These are phyloP conservation scores for Phytomonas sp. DNA, from an alignment of 208 protist genomes.

Conservation along the genomic window DNA sequence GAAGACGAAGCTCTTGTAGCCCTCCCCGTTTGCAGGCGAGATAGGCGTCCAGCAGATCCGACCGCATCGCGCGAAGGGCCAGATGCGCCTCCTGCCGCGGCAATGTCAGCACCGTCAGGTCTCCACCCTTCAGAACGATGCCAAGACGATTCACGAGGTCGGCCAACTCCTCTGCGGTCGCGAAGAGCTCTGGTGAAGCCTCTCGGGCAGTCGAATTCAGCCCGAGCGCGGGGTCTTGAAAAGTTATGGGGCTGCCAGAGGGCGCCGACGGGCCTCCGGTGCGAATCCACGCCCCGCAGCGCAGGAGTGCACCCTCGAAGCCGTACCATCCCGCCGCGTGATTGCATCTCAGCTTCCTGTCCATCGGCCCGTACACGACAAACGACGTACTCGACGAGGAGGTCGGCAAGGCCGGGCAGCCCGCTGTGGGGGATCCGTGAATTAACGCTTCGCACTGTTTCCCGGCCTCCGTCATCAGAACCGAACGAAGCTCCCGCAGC, in stretches of 20 bases:
- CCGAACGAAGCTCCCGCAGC: slow-evolving; percentile 25
- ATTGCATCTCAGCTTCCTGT: slow-evolving; percentile 10
- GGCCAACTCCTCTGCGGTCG: slow-evolving; percentile 38
- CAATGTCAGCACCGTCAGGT: slow-evolving; percentile 17
- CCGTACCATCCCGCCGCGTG: slow-evolving; percentile 11
- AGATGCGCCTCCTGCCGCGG: slow-evolving; percentile 16
- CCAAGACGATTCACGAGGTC: slow-evolving; percentile 56
- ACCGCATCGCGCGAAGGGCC: slow-evolving; percentile 21
- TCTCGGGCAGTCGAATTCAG: slow-evolving; percentile 1
- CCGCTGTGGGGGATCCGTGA: not conserved
- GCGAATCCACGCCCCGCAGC: slow-evolving; percentile 2
- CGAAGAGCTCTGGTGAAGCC: not conserved
- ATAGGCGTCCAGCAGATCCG: slow-evolving; percentile 23
- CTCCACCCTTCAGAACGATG: slow-evolving; percentile 23
- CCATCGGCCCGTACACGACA: slow-evolving; percentile 13
- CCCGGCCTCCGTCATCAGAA: slow-evolving; percentile 20
- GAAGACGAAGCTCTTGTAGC: slow-evolving; percentile 36
- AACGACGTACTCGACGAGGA: slow-evolving; percentile 12
- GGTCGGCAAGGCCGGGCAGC: slow-evolving; percentile 6
- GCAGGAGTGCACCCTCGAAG: slow-evolving; percentile 13
- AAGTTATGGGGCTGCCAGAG: not conserved
- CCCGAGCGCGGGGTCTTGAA: not conserved
- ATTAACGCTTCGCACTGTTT: slow-evolving; percentile 29
- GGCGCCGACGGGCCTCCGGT: not conserved
- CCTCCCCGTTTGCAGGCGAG: slow-evolving; percentile 24